Conservation (phyloP, 2,329 filamentous ascomycete genomes). For the Leptographium lundbergii region DNA sequence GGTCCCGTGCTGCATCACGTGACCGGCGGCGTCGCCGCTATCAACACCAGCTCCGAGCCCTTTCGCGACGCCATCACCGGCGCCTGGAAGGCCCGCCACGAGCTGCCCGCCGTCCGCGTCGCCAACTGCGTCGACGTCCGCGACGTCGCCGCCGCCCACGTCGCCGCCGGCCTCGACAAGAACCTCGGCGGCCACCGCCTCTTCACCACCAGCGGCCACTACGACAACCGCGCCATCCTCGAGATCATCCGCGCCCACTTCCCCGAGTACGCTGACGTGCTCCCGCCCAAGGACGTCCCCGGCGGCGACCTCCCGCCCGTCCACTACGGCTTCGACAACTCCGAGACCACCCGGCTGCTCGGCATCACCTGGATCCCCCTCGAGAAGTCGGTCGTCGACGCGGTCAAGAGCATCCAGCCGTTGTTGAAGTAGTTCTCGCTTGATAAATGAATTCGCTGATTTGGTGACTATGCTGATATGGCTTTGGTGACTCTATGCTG, state of each 20-base stretch:
- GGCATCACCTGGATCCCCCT: conserved; percentile 49
- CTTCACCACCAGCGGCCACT: conserved; percentile 34
- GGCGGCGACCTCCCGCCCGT: conserved; percentile 30
- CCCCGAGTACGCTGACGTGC: conserved; percentile 32
- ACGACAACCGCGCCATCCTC: conserved; percentile 31
- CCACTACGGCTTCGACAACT: conserved; percentile 44
- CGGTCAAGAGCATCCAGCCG: conserved; percentile 47
- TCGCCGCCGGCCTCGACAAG: conserved; percentile 34
- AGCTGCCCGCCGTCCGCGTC: conserved; percentile 27
- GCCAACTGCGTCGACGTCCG: conserved; percentile 44
- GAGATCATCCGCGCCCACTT: conserved; percentile 32
- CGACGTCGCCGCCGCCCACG: conserved; percentile 40
- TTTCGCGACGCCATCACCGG: conserved; percentile 33
- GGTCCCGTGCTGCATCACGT: conserved; percentile 39
- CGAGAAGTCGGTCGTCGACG: conserved; percentile 50
- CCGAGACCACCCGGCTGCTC: conserved; percentile 43
- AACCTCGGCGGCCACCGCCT: conserved; percentile 37
- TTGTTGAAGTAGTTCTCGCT: neutral
- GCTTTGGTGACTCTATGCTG: too few relatives aligned
- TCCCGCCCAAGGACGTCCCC: conserved; percentile 31
- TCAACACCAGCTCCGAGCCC: conserved; percentile 22
- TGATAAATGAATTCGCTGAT: neutral
- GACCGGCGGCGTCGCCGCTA: conserved; percentile 25
- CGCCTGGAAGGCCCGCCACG: conserved; percentile 27
- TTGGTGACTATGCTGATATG: too few relatives aligned